These are phyloP conservation scores for Angomonas ambiguus DNA, from an alignment of 208 protist species.

Conservation along the genomic window DNA sequence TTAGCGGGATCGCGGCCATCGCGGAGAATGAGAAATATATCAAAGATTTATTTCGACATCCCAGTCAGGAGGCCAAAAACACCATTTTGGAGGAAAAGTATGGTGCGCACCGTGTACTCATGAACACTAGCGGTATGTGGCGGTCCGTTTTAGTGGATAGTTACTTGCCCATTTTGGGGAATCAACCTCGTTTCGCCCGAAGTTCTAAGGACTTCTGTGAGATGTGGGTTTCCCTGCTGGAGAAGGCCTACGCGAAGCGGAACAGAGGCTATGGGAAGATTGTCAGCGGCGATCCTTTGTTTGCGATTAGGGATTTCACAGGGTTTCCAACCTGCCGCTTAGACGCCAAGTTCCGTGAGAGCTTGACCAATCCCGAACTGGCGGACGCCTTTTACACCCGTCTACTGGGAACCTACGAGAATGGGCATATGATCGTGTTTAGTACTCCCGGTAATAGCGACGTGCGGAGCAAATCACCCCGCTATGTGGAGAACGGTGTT, in stretches of 20 bases:
- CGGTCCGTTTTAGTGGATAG: conserved; percentile 57
- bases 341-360: conserved; percentile 28
- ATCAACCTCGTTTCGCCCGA: conserved; percentile 41
- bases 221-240: conserved; percentile 74
- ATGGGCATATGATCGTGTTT: conserved; percentile 43
- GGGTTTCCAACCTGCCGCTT: conserved; percentile 47
- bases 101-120: conserved; percentile 52
- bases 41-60: conserved; percentile 44
- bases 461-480: conserved; percentile 5
- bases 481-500: conserved; percentile 42
- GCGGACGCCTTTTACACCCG: conserved; percentile 39
- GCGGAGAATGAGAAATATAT: conserved; percentile 32
- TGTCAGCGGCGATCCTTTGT: conserved; percentile 53
- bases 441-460: conserved; percentile 38
- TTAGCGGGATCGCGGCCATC: conserved; percentile 50
- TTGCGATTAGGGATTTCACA: conserved; percentile 61
- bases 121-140: conserved; percentile 77
- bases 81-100: conserved; percentile 26
- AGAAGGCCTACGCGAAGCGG: conserved; percentile 85
- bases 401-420: conserved; percentile 28
- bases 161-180: conserved; percentile 57
- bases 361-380: conserved; percentile 17
- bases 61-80: not conserved
- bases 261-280: conserved; percentile 71
- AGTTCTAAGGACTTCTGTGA: conserved; percentile 56